These are phyloP conservation scores for Termitomyces bulborhizus DNA, from an alignment of 768 basidiomycete genomes.

Conservation along the genomic window DNA sequence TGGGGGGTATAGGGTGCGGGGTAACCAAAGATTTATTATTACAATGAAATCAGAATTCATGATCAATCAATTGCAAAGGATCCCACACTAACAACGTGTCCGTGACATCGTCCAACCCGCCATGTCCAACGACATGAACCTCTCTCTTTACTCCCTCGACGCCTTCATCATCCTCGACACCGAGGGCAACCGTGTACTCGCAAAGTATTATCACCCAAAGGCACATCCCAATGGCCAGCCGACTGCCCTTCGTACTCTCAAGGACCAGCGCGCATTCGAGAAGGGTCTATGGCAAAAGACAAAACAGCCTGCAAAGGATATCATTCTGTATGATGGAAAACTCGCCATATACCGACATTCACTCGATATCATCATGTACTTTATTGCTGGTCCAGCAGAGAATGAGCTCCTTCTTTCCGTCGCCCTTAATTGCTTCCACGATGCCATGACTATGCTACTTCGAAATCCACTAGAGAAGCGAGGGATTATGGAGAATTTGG, in stretches of 20 bases:
- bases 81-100: neutral
- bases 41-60: neutral
- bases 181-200: slow-evolving; percentile 92
- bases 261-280: slow-evolving; percentile 95
- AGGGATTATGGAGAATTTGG: slow-evolving; percentile 89
- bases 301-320: slow-evolving; percentile 77
- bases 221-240: slow-evolving; percentile 54
- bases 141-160: slow-evolving; percentile 82
- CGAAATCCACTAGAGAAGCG: slow-evolving; percentile 94
- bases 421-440: slow-evolving; percentile 79
- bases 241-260: slow-evolving; percentile 62
- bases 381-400: slow-evolving; percentile 80
- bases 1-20: slow-evolving; percentile 21
- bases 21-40: neutral
- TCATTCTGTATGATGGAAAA: slow-evolving; percentile 85
- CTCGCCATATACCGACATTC: slow-evolving; percentile 94
- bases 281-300: slow-evolving; percentile 95
- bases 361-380: slow-evolving; percentile 92
- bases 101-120: slow-evolving; percentile 1
- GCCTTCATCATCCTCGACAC: slow-evolving; percentile 90
- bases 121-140: slow-evolving; percentile 44
- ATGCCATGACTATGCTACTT: slow-evolving; percentile 80
- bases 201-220: slow-evolving; percentile 91
- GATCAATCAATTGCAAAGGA: neutral
- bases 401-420: slow-evolving; percentile 95